These are phyloP conservation scores for Onygenales sp. DNA, from an alignment of 2,329 filamentous ascomycete genomes.

Conservation along the genomic window DNA sequence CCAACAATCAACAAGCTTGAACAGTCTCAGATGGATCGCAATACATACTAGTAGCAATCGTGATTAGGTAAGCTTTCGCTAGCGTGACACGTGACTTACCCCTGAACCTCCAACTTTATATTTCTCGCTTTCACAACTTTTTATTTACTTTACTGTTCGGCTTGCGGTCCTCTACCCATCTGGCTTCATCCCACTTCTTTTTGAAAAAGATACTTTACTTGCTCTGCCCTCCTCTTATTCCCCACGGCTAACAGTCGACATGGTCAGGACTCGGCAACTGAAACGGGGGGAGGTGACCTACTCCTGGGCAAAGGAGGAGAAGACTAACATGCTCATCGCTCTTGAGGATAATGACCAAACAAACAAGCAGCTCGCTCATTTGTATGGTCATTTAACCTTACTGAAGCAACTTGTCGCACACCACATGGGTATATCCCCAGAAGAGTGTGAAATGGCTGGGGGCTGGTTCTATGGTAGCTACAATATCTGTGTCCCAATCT, in stretches of 20 bases:
- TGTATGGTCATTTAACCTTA: conserved; percentile 1
- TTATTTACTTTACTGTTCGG: background rate
- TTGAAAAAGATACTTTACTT: too few species aligned
- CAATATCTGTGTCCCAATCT: conserved; percentile 24
- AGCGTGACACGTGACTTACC: too few species aligned
- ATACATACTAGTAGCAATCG: too few species aligned
- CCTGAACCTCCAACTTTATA: too few species aligned
- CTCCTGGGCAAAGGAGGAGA: background rate
- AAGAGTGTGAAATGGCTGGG: conserved; percentile 5
- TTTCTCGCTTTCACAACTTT: too few species aligned
- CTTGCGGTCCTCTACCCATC: background rate
- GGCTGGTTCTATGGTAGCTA: conserved; percentile 24
- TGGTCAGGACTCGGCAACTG: background rate
- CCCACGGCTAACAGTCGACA: background rate
- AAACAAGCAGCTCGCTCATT: conserved; percentile 1
- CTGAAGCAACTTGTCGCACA: conserved; percentile 7
- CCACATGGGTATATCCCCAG: conserved; percentile 8
- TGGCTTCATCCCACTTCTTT: background rate
- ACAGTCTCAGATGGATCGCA: too few species aligned
- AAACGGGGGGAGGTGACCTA: conserved; percentile 1
- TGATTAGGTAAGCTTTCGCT: too few species aligned
- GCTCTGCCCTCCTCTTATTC: background rate
- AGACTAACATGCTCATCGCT: background rate
- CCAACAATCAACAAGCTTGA: too few species aligned
- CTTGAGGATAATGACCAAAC: background rate